Conservation (phyloP, 2,329 filamentous ascomycete species). For the Epicoccum nigrum region DNA sequence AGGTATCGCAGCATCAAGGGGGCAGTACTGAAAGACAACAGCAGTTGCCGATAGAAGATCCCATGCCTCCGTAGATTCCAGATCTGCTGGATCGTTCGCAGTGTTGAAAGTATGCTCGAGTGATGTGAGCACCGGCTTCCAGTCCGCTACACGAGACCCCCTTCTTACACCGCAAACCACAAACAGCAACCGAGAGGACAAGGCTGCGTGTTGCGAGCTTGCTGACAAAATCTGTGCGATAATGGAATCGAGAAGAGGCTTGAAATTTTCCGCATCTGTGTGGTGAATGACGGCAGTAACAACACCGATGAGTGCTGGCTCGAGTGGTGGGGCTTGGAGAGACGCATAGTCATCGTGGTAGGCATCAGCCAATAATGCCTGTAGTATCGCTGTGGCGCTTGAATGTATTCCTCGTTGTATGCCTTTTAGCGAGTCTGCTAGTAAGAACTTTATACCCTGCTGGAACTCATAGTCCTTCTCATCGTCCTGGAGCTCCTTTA, state of each 20-base stretch:
- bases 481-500: slow-evolving; percentile 61
- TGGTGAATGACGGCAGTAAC: slow-evolving; percentile 85
- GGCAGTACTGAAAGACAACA: slow-evolving; percentile 74
- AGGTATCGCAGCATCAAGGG: slow-evolving; percentile 79
- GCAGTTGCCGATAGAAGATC: slow-evolving; percentile 58
- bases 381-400: slow-evolving; percentile 60
- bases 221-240: slow-evolving; percentile 51
- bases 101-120: slow-evolving; percentile 40
- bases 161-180: slow-evolving; percentile 79
- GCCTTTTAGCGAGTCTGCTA: slow-evolving; percentile 78
- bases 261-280: slow-evolving; percentile 75
- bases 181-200: slow-evolving; percentile 63
- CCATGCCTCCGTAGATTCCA: slow-evolving; percentile 26
- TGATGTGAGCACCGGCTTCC: slow-evolving; percentile 67
- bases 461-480: slow-evolving; percentile 73
- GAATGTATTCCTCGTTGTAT: slow-evolving; percentile 65
- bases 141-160: slow-evolving; percentile 74
- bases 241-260: slow-evolving; percentile 68
- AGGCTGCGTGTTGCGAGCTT: slow-evolving; percentile 45
- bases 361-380: slow-evolving; percentile 54
- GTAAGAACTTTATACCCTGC: slow-evolving; percentile 89
- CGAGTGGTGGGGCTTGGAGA: slow-evolving; percentile 57
- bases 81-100: slow-evolving; percentile 45
- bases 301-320: slow-evolving; percentile 74
- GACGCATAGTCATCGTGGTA: slow-evolving; percentile 30